Evolutionary conservation across 805 yeast species (phyloP), one percentile per base, ranked within the genome.

Genomic region (Starmera amethionina): DNA sequence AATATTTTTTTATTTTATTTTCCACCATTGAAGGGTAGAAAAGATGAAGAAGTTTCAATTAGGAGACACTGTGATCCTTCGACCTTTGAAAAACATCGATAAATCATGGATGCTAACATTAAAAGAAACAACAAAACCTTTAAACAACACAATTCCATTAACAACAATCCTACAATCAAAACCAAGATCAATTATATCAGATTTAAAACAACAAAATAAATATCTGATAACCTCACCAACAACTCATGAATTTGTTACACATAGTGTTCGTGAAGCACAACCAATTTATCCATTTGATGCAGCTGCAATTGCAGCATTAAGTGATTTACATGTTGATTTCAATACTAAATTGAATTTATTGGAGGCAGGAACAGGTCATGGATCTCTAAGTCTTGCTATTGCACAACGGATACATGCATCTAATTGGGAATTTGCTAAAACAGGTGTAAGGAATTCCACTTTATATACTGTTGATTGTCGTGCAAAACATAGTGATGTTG

Each of bases 311-410:
- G 75, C 67, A 1, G 50, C 60, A 6, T 43, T 73, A 30, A 68
- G 75, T 5, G 78, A 73, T 48, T 43, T 72, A 3, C 71, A 70
- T 44, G 49, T 67, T 7, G 71, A 65, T 32, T 65, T 22, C 6
- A 22, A 22, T 8, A 22, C 27, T 6, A 22, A 22, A 22, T 22
- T 22, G 27, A 22, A 22, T 22, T 64, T 63, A 41, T 51, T 72
- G 15, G 78, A 72, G 46, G 75, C 75, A 1, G 78, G 78, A 4
- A 73, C 77, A 2, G 78, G 78, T 2, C 77, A 72, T 52, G 78
- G 78, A 0, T 70, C 77, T 3, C 48, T 72, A 37, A 58, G 73
- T 4, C 39, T 72, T 34, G 68, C 71, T 8, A 65, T 72, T 13
- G 60, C 67, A 19, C 62, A 57, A 22, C 56, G 55, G 13, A 48